Percentiles rank a stretch among this genome's conserved stretches.
phyloP scores from a whole-genome alignment of 129 eudicot genomes.

The Chrysanthemum seticuspe region DNA sequence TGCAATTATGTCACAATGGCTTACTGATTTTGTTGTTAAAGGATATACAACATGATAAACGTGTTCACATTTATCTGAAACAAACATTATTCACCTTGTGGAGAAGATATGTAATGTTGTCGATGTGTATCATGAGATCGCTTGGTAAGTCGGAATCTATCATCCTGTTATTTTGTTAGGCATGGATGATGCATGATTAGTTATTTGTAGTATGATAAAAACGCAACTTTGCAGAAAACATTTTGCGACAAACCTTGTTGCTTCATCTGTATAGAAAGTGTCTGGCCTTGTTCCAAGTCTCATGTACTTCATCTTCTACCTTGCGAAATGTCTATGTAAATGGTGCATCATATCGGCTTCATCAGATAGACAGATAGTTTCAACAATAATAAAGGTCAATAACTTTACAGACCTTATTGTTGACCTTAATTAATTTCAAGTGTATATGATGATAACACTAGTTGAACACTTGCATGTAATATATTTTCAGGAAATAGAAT shows the following conservation, averaged over 20 bases:
- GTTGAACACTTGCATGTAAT: not conserved
- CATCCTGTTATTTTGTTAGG: slow-evolving; percentile 48
- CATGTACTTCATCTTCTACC: slow-evolving; percentile 73
- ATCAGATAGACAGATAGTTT: not conserved
- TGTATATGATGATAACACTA: not conserved
- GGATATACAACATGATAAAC: not conserved
- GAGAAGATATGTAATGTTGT: slow-evolving; percentile 61
- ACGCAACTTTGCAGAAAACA: not conserved
- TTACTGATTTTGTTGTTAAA: slow-evolving; percentile 16
- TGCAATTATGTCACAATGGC: slow-evolving; percentile 56
- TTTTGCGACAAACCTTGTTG: slow-evolving; percentile 50
- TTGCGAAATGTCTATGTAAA: slow-evolving; percentile 9
- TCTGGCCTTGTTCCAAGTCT: slow-evolving; percentile 80
- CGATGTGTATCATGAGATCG: slow-evolving; percentile 55
- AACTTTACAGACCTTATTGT: not conserved
- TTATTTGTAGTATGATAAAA: not conserved
- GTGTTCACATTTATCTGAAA: slow-evolving; percentile 2
- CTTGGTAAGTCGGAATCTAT: slow-evolving; percentile 60
- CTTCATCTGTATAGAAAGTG: slow-evolving; percentile 75
- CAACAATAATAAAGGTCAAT: not conserved
- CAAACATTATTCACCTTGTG: slow-evolving; percentile 56
- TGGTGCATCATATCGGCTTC: slow-evolving; percentile 17
- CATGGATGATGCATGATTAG: not conserved
- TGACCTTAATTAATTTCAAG: not conserved
- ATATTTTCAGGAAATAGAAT: slow-evolving; percentile 5